Evolutionary conservation across 345 rosid species (phyloP).

Genomic region (Salix suchowensis): DNA sequence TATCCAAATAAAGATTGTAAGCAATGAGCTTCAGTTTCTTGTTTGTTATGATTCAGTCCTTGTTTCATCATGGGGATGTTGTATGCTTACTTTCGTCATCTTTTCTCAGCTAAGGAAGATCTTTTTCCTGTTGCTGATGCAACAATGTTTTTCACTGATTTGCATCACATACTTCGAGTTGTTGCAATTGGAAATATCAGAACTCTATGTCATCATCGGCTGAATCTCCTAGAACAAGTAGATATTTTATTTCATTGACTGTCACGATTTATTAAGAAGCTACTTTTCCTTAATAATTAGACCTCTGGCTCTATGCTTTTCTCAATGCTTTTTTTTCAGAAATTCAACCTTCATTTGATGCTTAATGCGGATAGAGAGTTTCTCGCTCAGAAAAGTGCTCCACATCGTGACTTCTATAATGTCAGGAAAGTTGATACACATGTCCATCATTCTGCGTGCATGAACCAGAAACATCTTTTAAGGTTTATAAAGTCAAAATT

Average conservation of each 20-base stretch:
- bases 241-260: not conserved
- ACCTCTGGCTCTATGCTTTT: slow-evolving; percentile 11
- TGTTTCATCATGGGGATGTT: not conserved
- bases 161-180: slow-evolving; percentile 73
- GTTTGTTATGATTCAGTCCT: slow-evolving; percentile 1
- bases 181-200: slow-evolving; percentile 88
- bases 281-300: slow-evolving; percentile 7
- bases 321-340: slow-evolving; percentile 41
- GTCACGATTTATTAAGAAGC: not conserved
- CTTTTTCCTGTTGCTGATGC: slow-evolving; percentile 89
- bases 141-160: slow-evolving; percentile 75
- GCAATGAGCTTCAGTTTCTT: slow-evolving; percentile 13
- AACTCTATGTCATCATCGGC: slow-evolving; percentile 85
- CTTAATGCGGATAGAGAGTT: slow-evolving; percentile 96
- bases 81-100: not conserved
- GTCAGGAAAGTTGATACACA: slow-evolving; percentile 99
- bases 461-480: slow-evolving; percentile 98
- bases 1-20: slow-evolving; percentile 76
- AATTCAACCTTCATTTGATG: slow-evolving; percentile 98
- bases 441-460: slow-evolving; percentile 98
- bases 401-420: slow-evolving; percentile 97
- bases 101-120: slow-evolving; percentile 59
- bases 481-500: slow-evolving; percentile 97
- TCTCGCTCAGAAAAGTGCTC: slow-evolving; percentile 98
- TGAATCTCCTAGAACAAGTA: slow-evolving; percentile 95